Evolutionary conservation across 2,329 filamentous ascomycete genomes (phyloP).

Genomic region (Aspergillus sp.): DNA sequence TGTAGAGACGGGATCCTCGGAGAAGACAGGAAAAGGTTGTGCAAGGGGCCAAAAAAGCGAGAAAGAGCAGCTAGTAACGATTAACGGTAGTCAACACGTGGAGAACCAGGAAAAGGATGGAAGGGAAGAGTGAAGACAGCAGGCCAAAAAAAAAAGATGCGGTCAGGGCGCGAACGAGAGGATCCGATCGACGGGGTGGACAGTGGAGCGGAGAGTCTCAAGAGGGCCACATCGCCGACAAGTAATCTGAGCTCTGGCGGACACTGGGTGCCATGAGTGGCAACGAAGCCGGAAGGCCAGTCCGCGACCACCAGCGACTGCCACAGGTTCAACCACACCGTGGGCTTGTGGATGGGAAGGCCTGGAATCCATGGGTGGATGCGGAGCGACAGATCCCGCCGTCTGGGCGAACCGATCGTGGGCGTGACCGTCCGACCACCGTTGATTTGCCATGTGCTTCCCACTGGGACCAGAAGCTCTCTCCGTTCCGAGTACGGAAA

Average conservation of each 20-base stretch:
- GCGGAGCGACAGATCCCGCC: neutral
- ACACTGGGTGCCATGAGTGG: slow-evolving; percentile 5
- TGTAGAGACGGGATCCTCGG: neutral
- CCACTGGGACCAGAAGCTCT: neutral
- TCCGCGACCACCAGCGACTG: neutral
- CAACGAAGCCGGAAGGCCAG: neutral
- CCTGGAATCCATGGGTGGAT: neutral
- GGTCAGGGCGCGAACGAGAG: slow-evolving; percentile 5
- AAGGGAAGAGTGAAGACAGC: neutral
- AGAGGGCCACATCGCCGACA: neutral
- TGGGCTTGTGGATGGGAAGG: neutral
- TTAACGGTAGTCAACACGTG: slow-evolving; percentile 15
- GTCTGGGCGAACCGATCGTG: slow-evolving; percentile 9
- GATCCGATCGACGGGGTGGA: neutral
- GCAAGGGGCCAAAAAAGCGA: neutral
- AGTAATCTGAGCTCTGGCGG: slow-evolving; percentile 2
- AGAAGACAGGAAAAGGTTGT: neutral
- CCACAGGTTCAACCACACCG: too few relatives aligned
- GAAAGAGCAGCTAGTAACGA: neutral
- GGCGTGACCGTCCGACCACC: slow-evolving; percentile 17
- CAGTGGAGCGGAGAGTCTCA: slow-evolving; percentile 4
- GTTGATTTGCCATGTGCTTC: slow-evolving; percentile 21
- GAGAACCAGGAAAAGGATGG: neutral
- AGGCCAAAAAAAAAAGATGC: slow-evolving; percentile 4
- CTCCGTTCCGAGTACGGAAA: neutral